Base-by-base conservation (phyloP, 1,139 yeast species). In the Kurtzmaniella quercitrusa region DNA sequence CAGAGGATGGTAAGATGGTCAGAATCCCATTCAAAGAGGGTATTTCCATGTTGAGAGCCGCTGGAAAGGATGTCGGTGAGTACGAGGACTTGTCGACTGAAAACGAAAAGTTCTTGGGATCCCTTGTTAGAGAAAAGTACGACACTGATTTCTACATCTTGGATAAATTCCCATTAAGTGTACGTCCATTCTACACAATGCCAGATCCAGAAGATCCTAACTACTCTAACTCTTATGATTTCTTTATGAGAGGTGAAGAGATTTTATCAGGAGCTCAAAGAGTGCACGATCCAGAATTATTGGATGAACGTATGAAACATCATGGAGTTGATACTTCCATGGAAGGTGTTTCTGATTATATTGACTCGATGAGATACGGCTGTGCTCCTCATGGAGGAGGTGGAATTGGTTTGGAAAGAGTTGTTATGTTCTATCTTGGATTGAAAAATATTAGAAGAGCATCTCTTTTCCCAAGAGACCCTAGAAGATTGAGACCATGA, bases 321-420 rank as follows among this genome's bases (percentile, higher is more conserved):
- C 96, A 86, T 59, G 98, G 80, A 40, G 82, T 94, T 46, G 88
- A 88, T 62, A 89, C 96, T 49, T 70, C 69, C 45, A 78, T 78
- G 50, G 86, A 90, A 29, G 98, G 98, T 51, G 73, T 91, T 59
- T 76, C 77, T 61, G 98, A 94, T 63, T 93, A 94, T 67, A 85
- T 89, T 49, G 91, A 91, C 52, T 95, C 96, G 17, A 93, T 94
- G 74, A 73, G 79, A 40, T 91, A 85, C 63, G 99, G 98, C 17
- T 93, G 97, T 76, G 84, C 96, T 52, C 98, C 99, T 41, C 99
- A 93, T 59, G 99, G 96, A 21, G 99, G 99, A 65, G 99, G 98
- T 72, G 99, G 99, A 70, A 93, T 93, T 64, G 99, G 99, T 58
- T 75, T 93, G 54, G 99, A 93, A 73, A 88, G 99, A 75, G 98